phyloP scores from a whole-genome alignment of 345 rosid species.

The Dimocarpus longan region DNA sequence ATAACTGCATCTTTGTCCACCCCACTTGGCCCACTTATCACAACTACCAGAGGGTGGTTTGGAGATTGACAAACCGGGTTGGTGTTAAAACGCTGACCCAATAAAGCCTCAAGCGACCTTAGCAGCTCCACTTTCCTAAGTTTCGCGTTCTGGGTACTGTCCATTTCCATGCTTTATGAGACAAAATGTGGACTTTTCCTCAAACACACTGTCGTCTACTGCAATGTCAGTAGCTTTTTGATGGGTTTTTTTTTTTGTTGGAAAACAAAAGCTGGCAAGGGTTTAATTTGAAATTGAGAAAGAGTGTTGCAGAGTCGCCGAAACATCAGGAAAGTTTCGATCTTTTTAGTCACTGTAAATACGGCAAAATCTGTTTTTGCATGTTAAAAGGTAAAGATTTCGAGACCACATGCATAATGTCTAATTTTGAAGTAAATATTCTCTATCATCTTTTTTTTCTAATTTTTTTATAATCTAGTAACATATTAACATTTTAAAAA shows the following conservation, averaged over 20 bases:
- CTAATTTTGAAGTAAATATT: no score
- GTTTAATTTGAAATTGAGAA: slow-evolving; percentile 30
- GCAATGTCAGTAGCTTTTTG: not conserved
- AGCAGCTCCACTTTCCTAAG: slow-evolving; percentile 59
- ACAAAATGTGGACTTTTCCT: slow-evolving; percentile 30
- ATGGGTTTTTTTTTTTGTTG: slow-evolving; percentile 11
- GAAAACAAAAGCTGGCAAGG: not conserved
- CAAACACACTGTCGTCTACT: no score
- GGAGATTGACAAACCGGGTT: slow-evolving; percentile 54
- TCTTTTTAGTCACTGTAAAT: no score
- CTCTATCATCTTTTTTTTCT: no score
- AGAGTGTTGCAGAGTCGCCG: slow-evolving; percentile 47
- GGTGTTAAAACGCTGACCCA: slow-evolving; percentile 52
- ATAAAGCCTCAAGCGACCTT: slow-evolving; percentile 69
- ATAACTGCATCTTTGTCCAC: slow-evolving; percentile 97
- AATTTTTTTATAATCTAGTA: no score
- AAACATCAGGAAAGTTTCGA: slow-evolving; percentile 40
- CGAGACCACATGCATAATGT: no score
- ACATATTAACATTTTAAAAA: no score
- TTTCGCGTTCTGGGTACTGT: slow-evolving; percentile 43
- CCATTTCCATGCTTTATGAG: slow-evolving; percentile 50
- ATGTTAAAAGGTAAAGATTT: no score
- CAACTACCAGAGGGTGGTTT: slow-evolving; percentile 67
- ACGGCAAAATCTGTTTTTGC: not conserved
- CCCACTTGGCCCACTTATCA: slow-evolving; percentile 88